phyloP scores from a whole-genome alignment of 768 basidiomycete species.

The Megacollybia marginata region DNA sequence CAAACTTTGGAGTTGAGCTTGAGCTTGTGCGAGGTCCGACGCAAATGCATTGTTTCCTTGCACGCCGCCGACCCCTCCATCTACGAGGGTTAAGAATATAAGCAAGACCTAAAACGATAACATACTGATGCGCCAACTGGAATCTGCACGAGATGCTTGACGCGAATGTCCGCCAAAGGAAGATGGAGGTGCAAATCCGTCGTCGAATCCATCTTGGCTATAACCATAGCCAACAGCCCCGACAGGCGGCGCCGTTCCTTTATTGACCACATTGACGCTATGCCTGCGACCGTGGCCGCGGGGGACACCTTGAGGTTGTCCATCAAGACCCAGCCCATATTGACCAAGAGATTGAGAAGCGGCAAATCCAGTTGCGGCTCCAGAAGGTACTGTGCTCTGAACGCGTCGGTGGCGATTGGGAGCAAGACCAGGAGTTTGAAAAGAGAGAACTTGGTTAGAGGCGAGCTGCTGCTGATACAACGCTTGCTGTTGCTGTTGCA shows the following conservation, averaged over 20 bases:
- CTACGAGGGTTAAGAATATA: slow-evolving; percentile 27
- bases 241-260: slow-evolving; percentile 42
- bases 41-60: slow-evolving; percentile 59
- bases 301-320: slow-evolving; percentile 57
- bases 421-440: slow-evolving; percentile 69
- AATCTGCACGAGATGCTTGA: slow-evolving; percentile 68
- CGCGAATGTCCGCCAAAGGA: slow-evolving; percentile 64
- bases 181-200: slow-evolving; percentile 63
- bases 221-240: slow-evolving; percentile 46
- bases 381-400: slow-evolving; percentile 72
- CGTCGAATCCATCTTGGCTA: slow-evolving; percentile 67
- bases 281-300: slow-evolving; percentile 85
- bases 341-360: slow-evolving; percentile 56
- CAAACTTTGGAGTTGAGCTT: slow-evolving; percentile 91
- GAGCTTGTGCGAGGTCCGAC: slow-evolving; percentile 90
- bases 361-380: slow-evolving; percentile 33
- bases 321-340: slow-evolving; percentile 57
- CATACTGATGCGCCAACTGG: slow-evolving; percentile 87
- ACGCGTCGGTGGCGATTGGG: slow-evolving; percentile 77
- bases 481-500: slow-evolving; percentile 87
- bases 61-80: slow-evolving; percentile 67
- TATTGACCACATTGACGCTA: slow-evolving; percentile 89
- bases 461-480: slow-evolving; percentile 88
- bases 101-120: slow-evolving; percentile 10
- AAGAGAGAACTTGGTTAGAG: slow-evolving; percentile 77